Conservation (phyloP, 805 yeast genomes). For the Komagataella phaffii region DNA sequence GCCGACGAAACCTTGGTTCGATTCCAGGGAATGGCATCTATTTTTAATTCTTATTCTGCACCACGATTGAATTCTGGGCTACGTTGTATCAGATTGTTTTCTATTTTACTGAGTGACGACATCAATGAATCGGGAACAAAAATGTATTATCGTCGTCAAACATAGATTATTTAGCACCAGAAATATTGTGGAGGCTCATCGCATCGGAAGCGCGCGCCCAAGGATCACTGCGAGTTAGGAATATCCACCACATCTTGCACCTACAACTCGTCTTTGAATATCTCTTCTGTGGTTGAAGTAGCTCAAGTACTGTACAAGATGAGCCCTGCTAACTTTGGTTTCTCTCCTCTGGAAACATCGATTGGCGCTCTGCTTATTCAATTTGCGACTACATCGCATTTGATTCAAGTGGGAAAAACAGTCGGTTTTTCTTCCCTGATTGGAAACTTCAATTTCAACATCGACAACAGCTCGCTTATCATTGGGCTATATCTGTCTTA, state of each 20-base stretch:
- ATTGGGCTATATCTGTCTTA: conserved; percentile 22
- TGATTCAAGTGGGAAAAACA: conserved; percentile 23
- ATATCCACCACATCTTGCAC: no score
- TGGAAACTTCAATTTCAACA: conserved; percentile 13
- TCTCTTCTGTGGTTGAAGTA: no score
- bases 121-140: no score
- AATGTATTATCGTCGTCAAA: no score
- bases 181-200: no score
- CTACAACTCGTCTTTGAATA: no score
- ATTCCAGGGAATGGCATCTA: neutral
- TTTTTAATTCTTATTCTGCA: neutral
- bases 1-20: conserved; percentile 1
- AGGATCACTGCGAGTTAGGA: no score
- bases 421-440: conserved; percentile 34
- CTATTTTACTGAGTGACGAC: no score
- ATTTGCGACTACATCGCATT: conserved; percentile 27
- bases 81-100: no score
- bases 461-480: conserved; percentile 16
- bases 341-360: conserved; percentile 28
- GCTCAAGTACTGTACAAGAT: neutral
- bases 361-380: conserved; percentile 35
- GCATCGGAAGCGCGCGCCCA: no score
- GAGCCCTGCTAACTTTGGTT: conserved; percentile 13
- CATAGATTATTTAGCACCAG: no score
- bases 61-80: neutral